phyloP scores from a whole-genome alignment of 2,329 filamentous ascomycete genomes.

The Endothia cerciana region DNA sequence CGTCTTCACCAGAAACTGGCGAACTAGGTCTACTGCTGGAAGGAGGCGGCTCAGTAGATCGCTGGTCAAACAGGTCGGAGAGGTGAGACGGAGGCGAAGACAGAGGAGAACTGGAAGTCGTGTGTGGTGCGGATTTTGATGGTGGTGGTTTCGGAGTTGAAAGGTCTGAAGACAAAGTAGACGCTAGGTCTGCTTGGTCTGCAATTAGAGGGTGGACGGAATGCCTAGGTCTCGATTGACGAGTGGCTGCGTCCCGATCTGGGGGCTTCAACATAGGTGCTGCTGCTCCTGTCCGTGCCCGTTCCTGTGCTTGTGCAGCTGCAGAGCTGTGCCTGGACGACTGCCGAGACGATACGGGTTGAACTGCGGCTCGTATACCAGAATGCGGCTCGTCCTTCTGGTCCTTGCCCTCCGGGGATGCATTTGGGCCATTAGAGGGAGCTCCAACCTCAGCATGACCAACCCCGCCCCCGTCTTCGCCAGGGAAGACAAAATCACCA shows the following conservation, averaged over 20 bases:
- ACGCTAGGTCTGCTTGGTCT: slow-evolving; percentile 7
- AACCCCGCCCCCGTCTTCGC: neutral
- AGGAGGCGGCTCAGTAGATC: slow-evolving; percentile 38
- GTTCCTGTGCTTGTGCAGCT: neutral
- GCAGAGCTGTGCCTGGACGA: slow-evolving; percentile 8
- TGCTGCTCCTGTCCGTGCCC: neutral
- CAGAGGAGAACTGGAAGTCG: slow-evolving; percentile 52
- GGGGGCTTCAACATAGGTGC: neutral
- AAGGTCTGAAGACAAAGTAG: slow-evolving; percentile 32
- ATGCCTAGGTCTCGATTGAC: neutral
- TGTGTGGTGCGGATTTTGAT: slow-evolving; percentile 30
- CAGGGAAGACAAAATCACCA: neutral
- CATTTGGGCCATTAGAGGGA: neutral
- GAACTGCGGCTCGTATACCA: neutral
- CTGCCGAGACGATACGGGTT: slow-evolving; percentile 2
- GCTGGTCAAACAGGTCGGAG: slow-evolving; percentile 54
- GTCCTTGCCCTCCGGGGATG: neutral
- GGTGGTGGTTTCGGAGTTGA: slow-evolving; percentile 33
- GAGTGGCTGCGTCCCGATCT: neutral
- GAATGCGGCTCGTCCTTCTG: neutral
- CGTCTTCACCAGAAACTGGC: slow-evolving; percentile 49
- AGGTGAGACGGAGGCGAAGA: slow-evolving; percentile 59
- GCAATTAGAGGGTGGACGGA: slow-evolving; percentile 1
- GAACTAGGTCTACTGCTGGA: slow-evolving; percentile 45
- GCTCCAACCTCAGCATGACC: neutral